phyloP scores from a whole-genome alignment of 1,284 basidiomycete genomes.

The Meira nashicola region DNA sequence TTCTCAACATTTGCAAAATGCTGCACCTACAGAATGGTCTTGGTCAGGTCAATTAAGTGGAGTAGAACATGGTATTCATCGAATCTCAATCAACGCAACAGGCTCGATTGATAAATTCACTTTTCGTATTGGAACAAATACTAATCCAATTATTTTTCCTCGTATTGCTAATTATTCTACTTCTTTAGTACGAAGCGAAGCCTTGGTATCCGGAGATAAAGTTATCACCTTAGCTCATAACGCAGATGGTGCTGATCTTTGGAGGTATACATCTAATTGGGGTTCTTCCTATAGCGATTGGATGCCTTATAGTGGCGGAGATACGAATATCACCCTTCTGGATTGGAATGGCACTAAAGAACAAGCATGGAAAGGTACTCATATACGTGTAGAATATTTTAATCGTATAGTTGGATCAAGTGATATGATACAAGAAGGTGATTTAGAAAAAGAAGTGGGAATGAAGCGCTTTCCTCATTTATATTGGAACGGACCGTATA shows the following conservation, averaged over 20 bases:
- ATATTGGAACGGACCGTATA: slow-evolving; percentile 9
- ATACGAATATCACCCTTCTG: neutral
- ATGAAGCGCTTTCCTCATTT: slow-evolving; percentile 3
- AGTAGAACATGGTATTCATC: slow-evolving; percentile 7
- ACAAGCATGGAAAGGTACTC: slow-evolving; percentile 11
- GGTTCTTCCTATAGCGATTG: slow-evolving; percentile 5
- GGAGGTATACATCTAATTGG: slow-evolving; percentile 11
- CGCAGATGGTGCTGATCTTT: slow-evolving; percentile 5
- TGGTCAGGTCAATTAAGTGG: slow-evolving; percentile 5
- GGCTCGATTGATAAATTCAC: slow-evolving; percentile 4
- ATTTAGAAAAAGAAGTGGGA: slow-evolving; percentile 1
- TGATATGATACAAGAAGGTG: slow-evolving; percentile 7
- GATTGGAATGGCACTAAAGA: slow-evolving; percentile 3
- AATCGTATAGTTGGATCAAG: slow-evolving; percentile 9
- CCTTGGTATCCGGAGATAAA: neutral
- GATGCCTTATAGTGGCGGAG: slow-evolving; percentile 5
- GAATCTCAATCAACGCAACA: slow-evolving; percentile 3
- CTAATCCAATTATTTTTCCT: slow-evolving; percentile 8
- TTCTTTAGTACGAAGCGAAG: neutral
- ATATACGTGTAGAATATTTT: slow-evolving; percentile 7
- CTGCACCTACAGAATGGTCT: slow-evolving; percentile 3
- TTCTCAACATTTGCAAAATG: neutral
- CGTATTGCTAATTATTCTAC: slow-evolving; percentile 7
- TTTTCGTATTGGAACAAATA: slow-evolving; percentile 7
- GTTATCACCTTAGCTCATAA: neutral